phyloP scores from a whole-genome alignment of 805 yeast genomes.

The Teunomyces funiuensis region DNA sequence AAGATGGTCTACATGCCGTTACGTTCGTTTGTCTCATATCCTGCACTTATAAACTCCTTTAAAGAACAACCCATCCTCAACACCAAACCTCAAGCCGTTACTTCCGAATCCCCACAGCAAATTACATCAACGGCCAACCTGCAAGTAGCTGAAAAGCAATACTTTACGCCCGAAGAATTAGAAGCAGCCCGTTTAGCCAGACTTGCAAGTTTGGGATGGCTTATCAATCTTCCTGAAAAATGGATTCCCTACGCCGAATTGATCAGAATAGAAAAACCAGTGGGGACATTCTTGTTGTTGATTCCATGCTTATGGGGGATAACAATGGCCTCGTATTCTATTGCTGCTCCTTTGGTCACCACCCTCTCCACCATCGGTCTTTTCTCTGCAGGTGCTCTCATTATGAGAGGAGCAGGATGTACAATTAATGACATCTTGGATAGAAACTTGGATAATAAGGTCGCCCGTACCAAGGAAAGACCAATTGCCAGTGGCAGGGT shows the following conservation, averaged over 20 bases:
- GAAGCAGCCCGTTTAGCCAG: conserved; percentile 54
- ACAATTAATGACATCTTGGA: conserved; percentile 91
- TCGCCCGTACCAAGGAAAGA: conserved; percentile 82
- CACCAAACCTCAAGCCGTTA: background rate
- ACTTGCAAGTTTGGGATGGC: conserved; percentile 40
- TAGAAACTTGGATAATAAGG: conserved; percentile 77
- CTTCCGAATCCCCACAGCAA: background rate
- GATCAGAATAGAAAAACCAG: conserved; percentile 91
- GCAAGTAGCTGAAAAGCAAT: background rate
- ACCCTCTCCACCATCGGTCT: conserved; percentile 63
- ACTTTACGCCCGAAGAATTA: conserved; percentile 42
- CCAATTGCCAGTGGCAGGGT: conserved; percentile 93
- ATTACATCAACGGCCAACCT: background rate
- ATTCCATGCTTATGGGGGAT: conserved; percentile 93
- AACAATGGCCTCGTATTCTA: conserved; percentile 77
- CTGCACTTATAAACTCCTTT: background rate
- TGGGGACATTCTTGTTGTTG: conserved; percentile 83
- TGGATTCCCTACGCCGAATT: conserved; percentile 90
- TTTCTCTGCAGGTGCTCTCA: conserved; percentile 79
- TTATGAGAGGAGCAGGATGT: conserved; percentile 98
- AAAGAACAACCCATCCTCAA: conserved; percentile 3
- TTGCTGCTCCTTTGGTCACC: conserved; percentile 65
- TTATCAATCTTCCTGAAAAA: conserved; percentile 64
- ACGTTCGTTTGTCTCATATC: background rate
- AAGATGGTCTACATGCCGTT: background rate